Base-by-base conservation (phyloP, 306 rosid species). In the Casuarina cunninghamiana region DNA sequence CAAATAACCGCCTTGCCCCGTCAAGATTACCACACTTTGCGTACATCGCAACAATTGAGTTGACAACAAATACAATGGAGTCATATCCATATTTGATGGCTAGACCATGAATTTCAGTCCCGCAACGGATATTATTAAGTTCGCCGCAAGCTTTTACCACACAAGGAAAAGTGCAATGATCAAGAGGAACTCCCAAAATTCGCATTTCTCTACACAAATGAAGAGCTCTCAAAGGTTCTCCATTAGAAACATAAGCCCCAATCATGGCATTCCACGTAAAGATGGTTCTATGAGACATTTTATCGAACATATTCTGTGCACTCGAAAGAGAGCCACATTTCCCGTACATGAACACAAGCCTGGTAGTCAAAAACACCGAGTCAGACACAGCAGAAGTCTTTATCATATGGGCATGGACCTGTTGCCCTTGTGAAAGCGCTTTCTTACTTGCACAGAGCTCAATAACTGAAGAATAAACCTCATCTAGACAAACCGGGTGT, bases 181-280 rank as follows among this genome's bases (percentile, higher is more conserved):
- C 94, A 45, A 83, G 69, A 39, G 77, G n/a, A 77, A 81, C 82
- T 37, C 83, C 91, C 39, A 69, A 75, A 74, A 44, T 70, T 49
- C 93, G 72, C 94, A 91, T 91, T 46, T 86, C 86, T 45, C 71
- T 73, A 58, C 85, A 91, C 76, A 91, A 69, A 62, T 82, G 85
- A 71, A 88, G 66, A 6, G 91, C 93, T 72, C 73, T 77, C 2
- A 73, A 15, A 55, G 87, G 86, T 54, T 86, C 84, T 60, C 88
- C 88, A 68, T 78, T 81, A 17, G 91, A 81, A 48, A 83, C 88
- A 45, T 46, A 88, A n/a, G 97, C 93, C 10, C 90, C 91, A 71
- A 90, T 71, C 88, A 91, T 86, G 6, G 91, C 94, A 75, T 91
- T 91, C 93, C 94, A 91, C 11, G 94, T 85, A 72, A 87, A 91